Base-by-base conservation (phyloP, 371 early-diverging fungal species). In the Syncephalis plumigaleata region DNA sequence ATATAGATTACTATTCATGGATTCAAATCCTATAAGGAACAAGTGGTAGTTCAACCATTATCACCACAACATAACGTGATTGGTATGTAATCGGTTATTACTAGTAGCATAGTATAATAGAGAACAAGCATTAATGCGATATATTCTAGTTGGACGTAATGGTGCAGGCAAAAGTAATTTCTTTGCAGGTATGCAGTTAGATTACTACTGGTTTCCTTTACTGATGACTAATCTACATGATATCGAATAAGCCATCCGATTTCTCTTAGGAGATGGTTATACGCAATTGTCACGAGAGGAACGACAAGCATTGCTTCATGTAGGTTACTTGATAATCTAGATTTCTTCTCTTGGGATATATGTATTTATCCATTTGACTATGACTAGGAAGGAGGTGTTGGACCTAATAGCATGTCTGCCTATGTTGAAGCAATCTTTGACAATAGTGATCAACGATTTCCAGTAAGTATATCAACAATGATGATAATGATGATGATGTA, bases 161-260 rank as follows among this genome's bases (percentile, higher is more conserved):
- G 99, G 99, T 36, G 86, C 96, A 7, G 99, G 99, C 21, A 99
- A 99, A 67, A 90, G 91, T 63, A 99, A 97, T 66, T 95, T 99
- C 62, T 94, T 99, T 59, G 79, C 92, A 59, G 79, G 79, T 75
- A 65, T 25, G 22, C 18, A 16, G 48, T 38, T n/a, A 22, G n/a
- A n/a, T n/a, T n/a, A n/a, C n/a, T n/a, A n/a, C n/a, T n/a, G n/a
- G n/a, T n/a, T n/a, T n/a, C n/a, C n/a, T n/a, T n/a, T n/a, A n/a
- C n/a, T n/a, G n/a, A n/a, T n/a, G n/a, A 17, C 17, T 52, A 18
- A 13, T 48, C 7, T 22, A 46, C 31, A 48, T 56, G 25, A 22
- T 56, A 45, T 16, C 11, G 17, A 43, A 22, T n/a, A 51, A 80
- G 99, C 99, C 3, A 89, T 97, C 51, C 82, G 92, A 5, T 97